Base-by-base conservation (phyloP, 2,329 filamentous ascomycete genomes). In the Phyllosticta citribraziliensis region DNA sequence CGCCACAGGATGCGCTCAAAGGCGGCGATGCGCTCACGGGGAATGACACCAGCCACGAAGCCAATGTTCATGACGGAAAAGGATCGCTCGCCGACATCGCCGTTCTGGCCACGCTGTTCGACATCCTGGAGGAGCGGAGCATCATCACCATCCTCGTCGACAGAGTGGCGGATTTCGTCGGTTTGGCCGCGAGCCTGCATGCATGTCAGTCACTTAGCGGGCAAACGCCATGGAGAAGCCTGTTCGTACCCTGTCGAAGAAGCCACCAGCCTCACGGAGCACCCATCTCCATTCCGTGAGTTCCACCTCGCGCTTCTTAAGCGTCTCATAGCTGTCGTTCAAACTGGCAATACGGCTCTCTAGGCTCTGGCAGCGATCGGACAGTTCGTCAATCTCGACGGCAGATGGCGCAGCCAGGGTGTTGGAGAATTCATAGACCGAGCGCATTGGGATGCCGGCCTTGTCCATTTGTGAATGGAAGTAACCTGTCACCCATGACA, bases 1-100 rank as follows among this genome's bases (percentile, higher is more conserved):
- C 94, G 86, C 94, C 94, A 99, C 57, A 99, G 82, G 67, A 99
- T 99, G 63, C 94, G 88, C 79, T 99, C 95, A 72, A 99, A 99
- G 25, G 93, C 89, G 14, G 88, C 92, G 63, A 99, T 93, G 57
- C 93, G 87, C 71, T 97, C 93, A 60, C 94, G 86, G 47, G 89
- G 85, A 68, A 99, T 97, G 68, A 97, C 94, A 76, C 94, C 94
- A 60, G 94, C 89, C 58, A 99, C 93, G 70, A 99, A 99, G 10
- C 94, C 94, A 72, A 99, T 99, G 78, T 97, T 97, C 89, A 97
- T 96, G 64, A 91, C 91, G 5, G 91, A 94, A 75, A 99, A 97
- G 52, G 90, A 94, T 66, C 88, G 85, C 71, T 94, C 90, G n/a
- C 79, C 79, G 57, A 78, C 76, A 62, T 82, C 81, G 17, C 84